phyloP scores from a whole-genome alignment of 805 yeast species.

The Nakazawaea molendinolei region DNA sequence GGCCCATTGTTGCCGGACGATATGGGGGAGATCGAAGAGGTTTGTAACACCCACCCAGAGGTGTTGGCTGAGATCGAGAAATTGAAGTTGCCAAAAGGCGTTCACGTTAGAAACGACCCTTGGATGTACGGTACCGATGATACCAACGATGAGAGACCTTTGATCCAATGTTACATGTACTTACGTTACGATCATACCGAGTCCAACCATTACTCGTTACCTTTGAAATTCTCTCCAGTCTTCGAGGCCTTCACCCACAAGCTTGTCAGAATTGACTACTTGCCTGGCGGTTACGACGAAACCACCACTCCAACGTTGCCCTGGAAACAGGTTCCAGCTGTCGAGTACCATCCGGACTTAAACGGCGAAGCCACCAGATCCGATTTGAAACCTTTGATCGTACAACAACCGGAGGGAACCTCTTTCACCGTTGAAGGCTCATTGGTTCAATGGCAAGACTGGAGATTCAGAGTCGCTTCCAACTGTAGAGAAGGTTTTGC shows the following conservation, averaged over 20 bases:
- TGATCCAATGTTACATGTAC: constrained; percentile 72
- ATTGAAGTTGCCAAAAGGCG: constrained; percentile 52
- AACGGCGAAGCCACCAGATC: constrained; percentile 44
- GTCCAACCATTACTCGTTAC: constrained; percentile 71
- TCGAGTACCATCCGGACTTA: constrained; percentile 71
- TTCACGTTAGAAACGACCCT: constrained; percentile 58
- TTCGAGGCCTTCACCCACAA: constrained; percentile 55
- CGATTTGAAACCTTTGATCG: constrained; percentile 62
- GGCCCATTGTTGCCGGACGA: constrained; percentile 74
- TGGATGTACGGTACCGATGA: constrained; percentile 87
- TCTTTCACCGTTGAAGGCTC: constrained; percentile 53
- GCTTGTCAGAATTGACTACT: constrained; percentile 64
- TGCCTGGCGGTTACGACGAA: constrained; percentile 68
- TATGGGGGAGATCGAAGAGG: constrained; percentile 45
- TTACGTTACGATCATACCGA: constrained; percentile 61
- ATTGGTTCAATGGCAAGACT: constrained; percentile 73
- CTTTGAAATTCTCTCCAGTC: constrained; percentile 69
- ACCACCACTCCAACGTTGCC: constrained; percentile 46
- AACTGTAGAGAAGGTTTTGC: constrained; percentile 78
- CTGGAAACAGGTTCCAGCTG: constrained; percentile 54
- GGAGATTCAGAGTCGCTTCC: constrained; percentile 70
- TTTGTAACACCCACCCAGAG: constrained; percentile 45
- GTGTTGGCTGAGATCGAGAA: constrained; percentile 62
- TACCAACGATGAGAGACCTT: constrained; percentile 47
- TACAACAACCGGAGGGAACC: constrained; percentile 76